A percentile compares a stretch with the other conserved stretches of the same genome.
These are phyloP conservation scores for Sarocladiaceae sp. DNA, from an alignment of 2,329 filamentous ascomycete species.

Conservation along the genomic window DNA sequence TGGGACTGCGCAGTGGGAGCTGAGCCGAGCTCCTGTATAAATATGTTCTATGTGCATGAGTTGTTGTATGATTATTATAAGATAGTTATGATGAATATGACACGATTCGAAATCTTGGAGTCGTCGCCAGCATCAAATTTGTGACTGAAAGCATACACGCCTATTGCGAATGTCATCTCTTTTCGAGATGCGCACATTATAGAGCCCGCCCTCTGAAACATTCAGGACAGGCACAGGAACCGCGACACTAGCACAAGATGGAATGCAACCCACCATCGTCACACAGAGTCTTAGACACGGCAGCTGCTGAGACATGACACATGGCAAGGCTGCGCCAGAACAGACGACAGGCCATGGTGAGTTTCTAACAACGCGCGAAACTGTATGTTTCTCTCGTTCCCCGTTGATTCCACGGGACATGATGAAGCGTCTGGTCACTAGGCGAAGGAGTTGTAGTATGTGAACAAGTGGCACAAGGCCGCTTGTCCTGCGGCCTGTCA, in stretches of 20 bases:
- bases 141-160: no score
- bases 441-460: no score
- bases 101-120: no score
- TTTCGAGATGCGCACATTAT: no score
- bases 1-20: not conserved
- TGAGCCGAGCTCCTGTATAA: not conserved
- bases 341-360: slow-evolving; percentile 1
- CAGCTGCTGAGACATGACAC: slow-evolving; percentile 1
- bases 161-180: no score
- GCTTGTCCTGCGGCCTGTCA: slow-evolving; percentile 3
- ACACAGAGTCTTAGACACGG: slow-evolving; percentile 5
- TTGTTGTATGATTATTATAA: no score
- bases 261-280: not conserved
- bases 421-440: no score
- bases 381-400: no score
- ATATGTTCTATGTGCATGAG: not conserved
- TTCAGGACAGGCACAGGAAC: not conserved
- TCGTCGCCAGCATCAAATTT: no score
- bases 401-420: no score
- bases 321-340: not conserved
- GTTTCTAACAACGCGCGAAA: no score
- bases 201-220: no score
- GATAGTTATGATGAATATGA: not conserved
- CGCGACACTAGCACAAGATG: not conserved
- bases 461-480: not conserved